phyloP scores from a whole-genome alignment of 2,329 filamentous ascomycete genomes.

The Colletotrichum limetticola region DNA sequence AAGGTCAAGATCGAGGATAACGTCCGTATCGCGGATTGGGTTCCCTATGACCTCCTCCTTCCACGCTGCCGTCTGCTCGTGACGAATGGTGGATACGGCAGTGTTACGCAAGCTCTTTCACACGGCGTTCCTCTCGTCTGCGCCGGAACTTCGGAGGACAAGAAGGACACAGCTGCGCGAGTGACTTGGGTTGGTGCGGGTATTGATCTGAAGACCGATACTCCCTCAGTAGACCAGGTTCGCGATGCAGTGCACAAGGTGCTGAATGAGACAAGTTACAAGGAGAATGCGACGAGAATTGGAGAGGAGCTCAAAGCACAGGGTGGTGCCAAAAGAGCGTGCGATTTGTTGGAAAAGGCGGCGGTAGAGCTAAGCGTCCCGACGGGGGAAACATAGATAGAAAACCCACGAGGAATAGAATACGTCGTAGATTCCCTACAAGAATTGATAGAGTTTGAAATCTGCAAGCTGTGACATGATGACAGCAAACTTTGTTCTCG shows the following conservation, averaged over 20 bases:
- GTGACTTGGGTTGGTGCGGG: conserved; percentile 45
- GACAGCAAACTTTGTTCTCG: neutral
- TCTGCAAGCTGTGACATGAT: neutral
- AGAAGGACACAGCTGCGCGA: conserved; percentile 49
- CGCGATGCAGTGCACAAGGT: conserved; percentile 40
- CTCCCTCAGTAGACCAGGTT: conserved; percentile 41
- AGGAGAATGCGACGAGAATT: conserved; percentile 38
- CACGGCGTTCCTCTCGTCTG: conserved; percentile 49
- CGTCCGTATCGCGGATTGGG: conserved; percentile 46
- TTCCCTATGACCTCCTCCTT: conserved; percentile 49
- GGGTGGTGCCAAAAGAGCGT: conserved; percentile 41
- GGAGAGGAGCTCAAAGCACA: conserved; percentile 42
- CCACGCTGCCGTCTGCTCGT: conserved; percentile 47
- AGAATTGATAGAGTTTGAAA: neutral
- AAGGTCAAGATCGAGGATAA: conserved; percentile 39
- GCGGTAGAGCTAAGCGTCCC: neutral
- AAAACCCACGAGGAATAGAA: too few species aligned
- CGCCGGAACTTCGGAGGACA: conserved; percentile 49
- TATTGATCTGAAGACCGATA: conserved; percentile 50
- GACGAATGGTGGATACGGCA: conserved; percentile 51
- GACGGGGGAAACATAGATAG: neutral
- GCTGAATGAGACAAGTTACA: conserved; percentile 39
- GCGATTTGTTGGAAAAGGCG: conserved; percentile 43
- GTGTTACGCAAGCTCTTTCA: conserved; percentile 48
- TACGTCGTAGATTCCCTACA: neutral